These are phyloP conservation scores for Betula pendula DNA, from an alignment of 306 rosid genomes.

Conservation along the genomic window DNA sequence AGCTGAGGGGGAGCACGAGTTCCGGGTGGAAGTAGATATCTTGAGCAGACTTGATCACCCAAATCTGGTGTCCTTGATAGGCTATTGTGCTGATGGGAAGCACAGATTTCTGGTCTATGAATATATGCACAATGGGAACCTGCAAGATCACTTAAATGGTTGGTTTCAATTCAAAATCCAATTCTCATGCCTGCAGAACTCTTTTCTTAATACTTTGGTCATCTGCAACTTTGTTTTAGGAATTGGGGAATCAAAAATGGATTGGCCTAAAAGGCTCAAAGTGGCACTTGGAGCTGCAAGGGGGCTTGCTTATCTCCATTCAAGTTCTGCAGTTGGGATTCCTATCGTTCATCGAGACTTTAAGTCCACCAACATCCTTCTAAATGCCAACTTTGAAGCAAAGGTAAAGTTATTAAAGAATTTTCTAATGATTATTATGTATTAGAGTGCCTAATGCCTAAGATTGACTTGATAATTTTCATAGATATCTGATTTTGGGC, in stretches of 20 bases:
- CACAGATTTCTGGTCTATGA: slow-evolving; percentile 88
- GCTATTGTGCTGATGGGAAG: slow-evolving; percentile 96
- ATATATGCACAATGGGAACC: slow-evolving; percentile 83
- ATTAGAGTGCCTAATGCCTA: background rate
- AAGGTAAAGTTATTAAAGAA: slow-evolving; percentile 41
- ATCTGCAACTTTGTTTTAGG: slow-evolving; percentile 38
- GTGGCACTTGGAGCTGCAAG: slow-evolving; percentile 93
- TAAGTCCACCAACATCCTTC: slow-evolving; percentile 85
- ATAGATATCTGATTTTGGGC: slow-evolving; percentile 95
- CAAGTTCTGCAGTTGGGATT: slow-evolving; percentile 67
- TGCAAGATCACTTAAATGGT: slow-evolving; percentile 93
- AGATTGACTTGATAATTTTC: background rate
- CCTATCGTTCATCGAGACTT: slow-evolving; percentile 94
- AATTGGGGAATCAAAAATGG: slow-evolving; percentile 66
- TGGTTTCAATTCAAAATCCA: slow-evolving; percentile 18
- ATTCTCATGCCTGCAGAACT: background rate
- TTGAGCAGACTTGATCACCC: slow-evolving; percentile 92
- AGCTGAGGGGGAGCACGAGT: slow-evolving; percentile 91
- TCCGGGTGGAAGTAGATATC: slow-evolving; percentile 89
- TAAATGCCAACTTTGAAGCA: slow-evolving; percentile 72
- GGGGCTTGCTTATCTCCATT: slow-evolving; percentile 90
- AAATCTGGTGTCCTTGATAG: slow-evolving; percentile 88
- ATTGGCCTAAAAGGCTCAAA: slow-evolving; percentile 75
- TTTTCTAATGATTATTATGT: background rate
- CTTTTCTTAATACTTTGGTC: slow-evolving; percentile 20